A percentile compares a stretch with the other conserved stretches of the same genome.
phyloP scores from a whole-genome alignment of 73 alveolate species.

The Urostyla sp. region DNA sequence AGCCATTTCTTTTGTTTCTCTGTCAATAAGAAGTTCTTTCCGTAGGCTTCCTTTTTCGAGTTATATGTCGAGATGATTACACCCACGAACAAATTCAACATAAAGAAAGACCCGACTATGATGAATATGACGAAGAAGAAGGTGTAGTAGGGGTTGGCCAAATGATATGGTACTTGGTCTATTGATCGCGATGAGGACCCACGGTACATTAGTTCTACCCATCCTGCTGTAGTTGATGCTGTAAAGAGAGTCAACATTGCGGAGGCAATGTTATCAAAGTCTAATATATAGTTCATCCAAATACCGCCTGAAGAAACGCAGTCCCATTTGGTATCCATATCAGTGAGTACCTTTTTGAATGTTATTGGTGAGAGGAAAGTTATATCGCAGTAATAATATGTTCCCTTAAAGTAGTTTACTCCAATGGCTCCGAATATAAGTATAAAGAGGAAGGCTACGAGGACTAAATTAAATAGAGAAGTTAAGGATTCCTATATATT shows the following conservation, averaged over 20 bases:
- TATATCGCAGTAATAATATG: slow-evolving; percentile 30
- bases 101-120: slow-evolving; percentile 74
- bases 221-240: slow-evolving; percentile 74
- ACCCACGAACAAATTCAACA: slow-evolving; percentile 82
- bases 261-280: slow-evolving; percentile 43
- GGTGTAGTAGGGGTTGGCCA: not conserved
- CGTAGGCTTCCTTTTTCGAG: slow-evolving; percentile 53
- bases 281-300: slow-evolving; percentile 41
- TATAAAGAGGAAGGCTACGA: slow-evolving; percentile 71
- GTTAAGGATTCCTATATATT: slow-evolving; percentile 55
- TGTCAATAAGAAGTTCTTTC: slow-evolving; percentile 47
- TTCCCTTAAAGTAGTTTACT: slow-evolving; percentile 75
- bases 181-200: slow-evolving; percentile 60
- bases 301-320: slow-evolving; percentile 53
- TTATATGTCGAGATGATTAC: slow-evolving; percentile 77
- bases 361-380: not conserved
- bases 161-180: slow-evolving; percentile 29
- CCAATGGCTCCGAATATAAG: slow-evolving; percentile 79
- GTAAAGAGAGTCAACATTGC: slow-evolving; percentile 71
- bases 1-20: slow-evolving; percentile 54
- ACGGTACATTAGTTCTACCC: slow-evolving; percentile 74
- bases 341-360: not conserved
- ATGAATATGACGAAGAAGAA: slow-evolving; percentile 65
- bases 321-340: slow-evolving; percentile 61
- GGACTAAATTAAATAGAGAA: slow-evolving; percentile 65